Evolutionary conservation across 129 eudicot species (phyloP), one percentile per base, ranked within the genome.

Genomic region (Tagetes erecta): DNA sequence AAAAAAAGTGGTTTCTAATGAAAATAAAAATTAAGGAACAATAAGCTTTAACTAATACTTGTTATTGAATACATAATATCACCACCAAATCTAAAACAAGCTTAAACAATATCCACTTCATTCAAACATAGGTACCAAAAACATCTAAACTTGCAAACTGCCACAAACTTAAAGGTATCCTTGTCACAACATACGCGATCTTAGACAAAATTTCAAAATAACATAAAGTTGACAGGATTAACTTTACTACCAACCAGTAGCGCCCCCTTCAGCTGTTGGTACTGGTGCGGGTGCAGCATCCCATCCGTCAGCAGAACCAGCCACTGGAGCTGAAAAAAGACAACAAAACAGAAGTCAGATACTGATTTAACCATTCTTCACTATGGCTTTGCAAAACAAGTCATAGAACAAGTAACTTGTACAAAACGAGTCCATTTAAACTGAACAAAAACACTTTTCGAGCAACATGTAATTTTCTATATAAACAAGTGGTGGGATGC

Each of bases 291-390:
- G 84, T 9, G 81, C 90, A 33, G 74, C 71, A n/a, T 84, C 92
- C 92, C 96, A 89, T 57, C 86, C 96, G 60, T 78, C 89, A 63
- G 69, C 71, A 79, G 74, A 85, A 74, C 63, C 83, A 35, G 72
- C 76, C n/a, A 74, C 76, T n/a, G 86, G 75, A 8, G 56, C 87
- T 87, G 68, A 3, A 69, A 30, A 64, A 2, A 20, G n/a, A 36
- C 10, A 31, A 2, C 0, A 1, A 45, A 71, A 13, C 1, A 36
- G 0, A 10, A 35, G 36, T 62, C 44, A 62, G 2, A 9, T 59
- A 33, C 6, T 37, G 8, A 8, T 34, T 60, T 4, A 1, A 12
- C 37, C 67, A 62, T n/a, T 36, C 45, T 36, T 35, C 30, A 12
- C 3, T 35, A 27, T 30, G 12, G 3, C 5, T 40, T 33, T 62